Conservation (phyloP, 768 basidiomycete species). For the Phaffia australis region DNA sequence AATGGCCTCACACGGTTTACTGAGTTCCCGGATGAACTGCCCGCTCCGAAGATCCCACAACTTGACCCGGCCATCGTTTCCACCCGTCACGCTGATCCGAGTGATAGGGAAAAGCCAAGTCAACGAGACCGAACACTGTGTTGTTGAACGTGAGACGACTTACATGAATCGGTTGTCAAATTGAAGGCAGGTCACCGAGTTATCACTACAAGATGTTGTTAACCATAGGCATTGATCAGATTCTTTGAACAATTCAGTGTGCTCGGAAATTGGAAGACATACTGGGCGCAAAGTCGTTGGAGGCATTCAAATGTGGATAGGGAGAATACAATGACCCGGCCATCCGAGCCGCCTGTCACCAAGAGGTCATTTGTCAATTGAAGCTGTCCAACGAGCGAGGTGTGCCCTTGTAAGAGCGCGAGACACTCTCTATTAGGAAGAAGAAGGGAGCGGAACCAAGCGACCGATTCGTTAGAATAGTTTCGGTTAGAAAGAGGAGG, state of each 20-base stretch:
- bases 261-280: neutral
- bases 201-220: constrained; percentile 42
- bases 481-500: neutral
- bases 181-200: constrained; percentile 71
- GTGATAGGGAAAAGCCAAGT: constrained; percentile 35
- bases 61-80: constrained; percentile 37
- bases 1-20: constrained; percentile 57
- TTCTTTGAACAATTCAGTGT: too few species aligned
- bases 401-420: constrained; percentile 81
- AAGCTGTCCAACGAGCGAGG: constrained; percentile 80
- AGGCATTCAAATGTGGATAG: constrained; percentile 40
- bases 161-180: constrained; percentile 64
- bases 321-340: constrained; percentile 65
- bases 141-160: constrained; percentile 39
- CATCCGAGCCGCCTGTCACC: constrained; percentile 78
- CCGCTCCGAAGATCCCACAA: constrained; percentile 48
- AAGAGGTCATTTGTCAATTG: constrained; percentile 60
- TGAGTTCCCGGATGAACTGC: constrained; percentile 61
- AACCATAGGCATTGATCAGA: too few species aligned
- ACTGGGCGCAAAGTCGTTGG: constrained; percentile 66
- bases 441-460: constrained; percentile 11
- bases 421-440: constrained; percentile 52
- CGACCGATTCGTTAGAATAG: neutral
- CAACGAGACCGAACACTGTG: neutral
- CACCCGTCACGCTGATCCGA: constrained; percentile 45